phyloP scores from a whole-genome alignment of 345 rosid genomes.

The Crucihimalaya himalaica region DNA sequence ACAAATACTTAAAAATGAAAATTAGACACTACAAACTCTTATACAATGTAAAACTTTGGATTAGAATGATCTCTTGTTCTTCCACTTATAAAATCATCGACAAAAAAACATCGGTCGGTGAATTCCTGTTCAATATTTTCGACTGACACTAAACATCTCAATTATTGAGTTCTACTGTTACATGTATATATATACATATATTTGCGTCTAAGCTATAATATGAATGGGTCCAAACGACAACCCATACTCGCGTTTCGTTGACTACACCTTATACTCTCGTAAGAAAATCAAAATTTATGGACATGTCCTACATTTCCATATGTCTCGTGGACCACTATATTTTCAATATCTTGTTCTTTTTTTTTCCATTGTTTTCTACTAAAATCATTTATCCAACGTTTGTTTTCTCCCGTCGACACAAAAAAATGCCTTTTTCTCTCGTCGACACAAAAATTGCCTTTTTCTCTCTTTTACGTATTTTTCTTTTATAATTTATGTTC shows the following conservation, averaged over 20 bases:
- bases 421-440: slow-evolving; percentile 1
- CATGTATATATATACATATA: slow-evolving; percentile 25
- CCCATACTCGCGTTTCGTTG: slow-evolving; percentile 39
- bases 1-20: not conserved
- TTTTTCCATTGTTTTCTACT: not conserved
- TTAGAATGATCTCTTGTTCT: not conserved
- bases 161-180: slow-evolving; percentile 33
- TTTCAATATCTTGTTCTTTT: not conserved
- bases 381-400: slow-evolving; percentile 9
- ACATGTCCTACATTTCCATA: slow-evolving; percentile 31
- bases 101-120: slow-evolving; percentile 39
- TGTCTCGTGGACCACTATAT: slow-evolving; percentile 34
- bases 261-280: slow-evolving; percentile 24
- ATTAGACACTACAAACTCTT: too few relatives aligned
- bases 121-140: slow-evolving; percentile 13
- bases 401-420: slow-evolving; percentile 13
- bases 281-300: slow-evolving; percentile 5
- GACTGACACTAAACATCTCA: slow-evolving; percentile 15
- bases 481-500: not conserved
- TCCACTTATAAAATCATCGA: not conserved
- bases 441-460: slow-evolving; percentile 34
- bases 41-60: not conserved
- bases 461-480: slow-evolving; percentile 3
- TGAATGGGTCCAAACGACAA: slow-evolving; percentile 36
- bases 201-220: slow-evolving; percentile 12